These are phyloP conservation scores for Mytilinidion resinicola DNA, from an alignment of 495 filamentous ascomycete species.

Conservation along the genomic window DNA sequence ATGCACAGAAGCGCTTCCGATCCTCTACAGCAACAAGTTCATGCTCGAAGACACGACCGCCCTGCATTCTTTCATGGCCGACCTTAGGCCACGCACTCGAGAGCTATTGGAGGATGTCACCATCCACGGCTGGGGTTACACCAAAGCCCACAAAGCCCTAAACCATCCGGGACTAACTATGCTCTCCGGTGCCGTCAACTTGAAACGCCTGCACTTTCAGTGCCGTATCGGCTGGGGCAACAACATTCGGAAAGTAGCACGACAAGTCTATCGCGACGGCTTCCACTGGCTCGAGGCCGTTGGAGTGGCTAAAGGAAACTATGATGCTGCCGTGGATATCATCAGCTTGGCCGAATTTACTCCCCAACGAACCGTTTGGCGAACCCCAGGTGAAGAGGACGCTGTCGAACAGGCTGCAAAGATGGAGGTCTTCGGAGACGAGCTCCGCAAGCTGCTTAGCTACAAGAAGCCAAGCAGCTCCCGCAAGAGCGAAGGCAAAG, in stretches of 20 bases:
- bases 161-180: conserved; percentile 26
- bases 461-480: neutral
- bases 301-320: conserved; percentile 17
- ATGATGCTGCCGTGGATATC: conserved; percentile 27
- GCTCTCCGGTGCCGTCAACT: conserved; percentile 25
- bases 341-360: conserved; percentile 17
- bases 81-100: conserved; percentile 24
- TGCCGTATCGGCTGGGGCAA: conserved; percentile 9
- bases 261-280: conserved; percentile 28
- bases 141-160: conserved; percentile 22
- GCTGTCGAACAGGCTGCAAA: neutral
- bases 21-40: conserved; percentile 30
- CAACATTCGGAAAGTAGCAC: conserved; percentile 15
- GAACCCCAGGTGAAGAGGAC: neutral
- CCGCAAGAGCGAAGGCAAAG: neutral
- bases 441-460: conserved; percentile 10
- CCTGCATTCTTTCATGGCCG: conserved; percentile 29
- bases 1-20: conserved; percentile 23
- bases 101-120: conserved; percentile 21
- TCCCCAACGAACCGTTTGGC: neutral
- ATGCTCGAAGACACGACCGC: conserved; percentile 27
- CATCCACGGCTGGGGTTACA: conserved; percentile 15
- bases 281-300: conserved; percentile 31
- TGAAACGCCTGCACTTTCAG: conserved; percentile 22
- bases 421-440: conserved; percentile 3